Evolutionary conservation across 306 rosid genomes (phyloP), one percentile per base, ranked within the genome.

Genomic region (Fragaria iinumae): DNA sequence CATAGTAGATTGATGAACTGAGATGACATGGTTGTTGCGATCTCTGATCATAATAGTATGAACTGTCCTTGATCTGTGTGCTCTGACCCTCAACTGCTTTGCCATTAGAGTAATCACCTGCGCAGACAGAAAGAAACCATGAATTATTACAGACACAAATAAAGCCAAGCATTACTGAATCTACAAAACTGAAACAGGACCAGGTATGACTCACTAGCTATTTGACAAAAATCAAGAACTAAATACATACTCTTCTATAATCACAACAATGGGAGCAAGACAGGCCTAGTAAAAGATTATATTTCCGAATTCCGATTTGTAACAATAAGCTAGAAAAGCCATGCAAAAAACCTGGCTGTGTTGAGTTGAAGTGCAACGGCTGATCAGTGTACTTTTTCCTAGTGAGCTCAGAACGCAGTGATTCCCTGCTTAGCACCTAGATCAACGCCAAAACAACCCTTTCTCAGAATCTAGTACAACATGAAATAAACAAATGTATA

Each of bases 1-100:
- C 97, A 74, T 95, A 95, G 55, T 88, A 90, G 86, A 95, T 91
- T 56, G 99, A 95, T 72, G 98, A 95, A 52, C 98, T 89, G 73
- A 95, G 93, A 48, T 85, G 91, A 80, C 98, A 95, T 55, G 97
- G 99, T 44, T 89, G 97, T 39, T 90, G 92, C 50, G 83, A 85
- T 84, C 86, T 86, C 76, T 95, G 96, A 7, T 95, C 97, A 71
- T 82, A 83, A 83, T 87, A 92, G 39, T 89, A 71, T 77, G 84
- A 81, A 72, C 85, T 86, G 72, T 92, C 97, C 77, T 77, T 80
- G 14, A 75, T 71, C 77, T 27, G 53, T 52, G 49, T 76, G 79
- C 45, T 82, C 81, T 75, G 87, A 80, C 82, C 81, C 78, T 83
- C 95, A 50, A 39, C 63, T 67, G 72, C 88, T 44, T 65, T 87